Base-by-base conservation (phyloP, 192 early-diverging fungal species). In the Allomyces javanicus region DNA sequence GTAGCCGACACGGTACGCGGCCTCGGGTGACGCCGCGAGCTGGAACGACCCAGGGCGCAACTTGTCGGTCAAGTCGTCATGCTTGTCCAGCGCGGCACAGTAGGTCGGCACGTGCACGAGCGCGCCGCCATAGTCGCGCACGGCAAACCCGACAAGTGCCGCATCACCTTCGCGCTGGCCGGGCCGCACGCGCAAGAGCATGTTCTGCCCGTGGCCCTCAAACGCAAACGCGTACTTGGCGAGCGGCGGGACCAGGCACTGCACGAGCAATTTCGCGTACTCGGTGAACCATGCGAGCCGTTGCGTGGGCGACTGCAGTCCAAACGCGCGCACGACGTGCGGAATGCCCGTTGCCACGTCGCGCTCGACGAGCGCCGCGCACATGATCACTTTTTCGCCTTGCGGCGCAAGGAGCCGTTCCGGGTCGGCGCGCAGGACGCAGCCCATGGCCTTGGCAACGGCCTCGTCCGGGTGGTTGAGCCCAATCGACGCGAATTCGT, bases 111-210 rank as follows among this genome's bases (percentile, higher is more conserved):
- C 74, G 65, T 85, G 85, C 12, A 78, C 74, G 67, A 81, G 85
- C 61, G 85, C 67, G 27, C 85, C 85, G 66, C 85, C 85, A 78
- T 81, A 86, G 73, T 86, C 85, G 22, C 85, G 80, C 61, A 81
- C 75, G 44, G 83, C 72, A 72, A 86, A 86, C 21, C 83, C 83
- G 25, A 68, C 69, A 12, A 86, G 67, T 9, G 7, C 9, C 33
- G 33, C 33, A 9, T 73, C 67, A 27, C 80, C 80, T 1, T 81
- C n/a, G n/a, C n/a, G 75, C 7, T 40, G 24, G 69, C 67, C 14
- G 71, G 71, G 64, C 66, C 80, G 74, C 66, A 85, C 77, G 12
- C 83, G 72, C 27, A 83, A 71, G 61, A 86, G 65, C 45, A 72
- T 79, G 69, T 86, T 86, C 61, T 86, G 85, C 2, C 74, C 76